These are phyloP conservation scores for Phytophthora quininea DNA, from an alignment of 352 stramenopile genomes.

Conservation along the genomic window DNA sequence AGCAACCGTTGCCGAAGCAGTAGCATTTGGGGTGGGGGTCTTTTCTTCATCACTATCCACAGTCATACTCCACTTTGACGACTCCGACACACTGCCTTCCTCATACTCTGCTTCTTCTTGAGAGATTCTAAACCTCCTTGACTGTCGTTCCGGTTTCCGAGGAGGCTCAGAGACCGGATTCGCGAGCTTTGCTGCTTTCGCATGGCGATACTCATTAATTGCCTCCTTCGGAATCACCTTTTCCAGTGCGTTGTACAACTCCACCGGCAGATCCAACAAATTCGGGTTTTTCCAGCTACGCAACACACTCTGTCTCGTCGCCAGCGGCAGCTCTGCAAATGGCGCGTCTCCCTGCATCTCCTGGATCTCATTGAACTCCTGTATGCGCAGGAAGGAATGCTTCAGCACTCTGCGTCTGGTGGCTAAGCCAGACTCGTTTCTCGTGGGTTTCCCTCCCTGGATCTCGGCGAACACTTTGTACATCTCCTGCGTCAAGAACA, in stretches of 20 bases:
- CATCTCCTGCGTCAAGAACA: slow-evolving; percentile 42
- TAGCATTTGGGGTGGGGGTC: slow-evolving; percentile 11
- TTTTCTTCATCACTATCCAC: slow-evolving; percentile 41
- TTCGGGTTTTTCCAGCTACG: slow-evolving; percentile 46
- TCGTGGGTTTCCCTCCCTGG: slow-evolving; percentile 18
- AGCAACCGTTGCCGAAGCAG: slow-evolving; percentile 1
- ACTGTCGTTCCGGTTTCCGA: slow-evolving; percentile 8
- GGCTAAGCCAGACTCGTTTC: slow-evolving; percentile 35
- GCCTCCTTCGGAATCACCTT: slow-evolving; percentile 32
- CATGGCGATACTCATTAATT: slow-evolving; percentile 35
- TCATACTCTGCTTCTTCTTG: slow-evolving; percentile 22
- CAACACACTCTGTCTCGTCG: slow-evolving; percentile 25
- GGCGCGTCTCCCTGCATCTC: slow-evolving; percentile 33
- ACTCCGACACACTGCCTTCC: slow-evolving; percentile 23
- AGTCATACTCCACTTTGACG: slow-evolving; percentile 17
- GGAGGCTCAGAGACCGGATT: background rate
- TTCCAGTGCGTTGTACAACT: slow-evolving; percentile 30
- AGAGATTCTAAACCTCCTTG: slow-evolving; percentile 17
- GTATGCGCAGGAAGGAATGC: slow-evolving; percentile 34
- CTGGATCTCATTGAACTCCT: slow-evolving; percentile 40
- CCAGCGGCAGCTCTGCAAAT: slow-evolving; percentile 27
- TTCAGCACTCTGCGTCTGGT: slow-evolving; percentile 39
- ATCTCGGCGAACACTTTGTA: slow-evolving; percentile 32
- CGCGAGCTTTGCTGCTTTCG: slow-evolving; percentile 20
- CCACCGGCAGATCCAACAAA: slow-evolving; percentile 33